These are phyloP conservation scores for Tephrocybe sp. DNA, from an alignment of 768 basidiomycete genomes.

Conservation along the genomic window DNA sequence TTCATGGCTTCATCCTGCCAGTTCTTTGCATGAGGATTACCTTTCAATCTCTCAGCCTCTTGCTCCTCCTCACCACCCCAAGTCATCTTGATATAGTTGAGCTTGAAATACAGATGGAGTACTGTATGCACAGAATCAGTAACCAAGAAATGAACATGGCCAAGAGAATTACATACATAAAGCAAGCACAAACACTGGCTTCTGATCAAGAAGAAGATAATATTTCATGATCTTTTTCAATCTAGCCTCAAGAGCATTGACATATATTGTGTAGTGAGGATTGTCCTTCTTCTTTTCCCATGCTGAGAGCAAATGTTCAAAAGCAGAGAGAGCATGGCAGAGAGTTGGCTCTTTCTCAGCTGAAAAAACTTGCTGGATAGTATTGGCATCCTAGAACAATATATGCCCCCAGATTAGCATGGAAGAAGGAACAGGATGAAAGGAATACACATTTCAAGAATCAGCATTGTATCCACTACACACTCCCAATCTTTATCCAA, in stretches of 20 bases:
- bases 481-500: slow-evolving; percentile 9
- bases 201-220: slow-evolving; percentile 21
- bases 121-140: not conserved
- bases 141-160: not conserved
- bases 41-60: slow-evolving; percentile 7
- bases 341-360: slow-evolving; percentile 24
- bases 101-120: no score
- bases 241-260: slow-evolving; percentile 18
- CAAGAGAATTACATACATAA: slow-evolving; percentile 18
- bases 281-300: slow-evolving; percentile 28
- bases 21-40: slow-evolving; percentile 19
- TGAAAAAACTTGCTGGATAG: slow-evolving; percentile 23
- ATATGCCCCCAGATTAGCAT: no score
- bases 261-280: slow-evolving; percentile 13
- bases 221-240: slow-evolving; percentile 25
- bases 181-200: slow-evolving; percentile 21
- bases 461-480: slow-evolving; percentile 8
- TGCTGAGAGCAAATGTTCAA: slow-evolving; percentile 24
- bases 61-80: slow-evolving; percentile 23
- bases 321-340: slow-evolving; percentile 23
- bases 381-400: slow-evolving; percentile 26
- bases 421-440: not conserved
- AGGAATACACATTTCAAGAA: slow-evolving; percentile 8
- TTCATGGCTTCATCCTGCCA: slow-evolving; percentile 22
- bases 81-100: no score